Conservation (phyloP, 2,329 filamentous ascomycete species). For the Colletotrichum spaethianum region DNA sequence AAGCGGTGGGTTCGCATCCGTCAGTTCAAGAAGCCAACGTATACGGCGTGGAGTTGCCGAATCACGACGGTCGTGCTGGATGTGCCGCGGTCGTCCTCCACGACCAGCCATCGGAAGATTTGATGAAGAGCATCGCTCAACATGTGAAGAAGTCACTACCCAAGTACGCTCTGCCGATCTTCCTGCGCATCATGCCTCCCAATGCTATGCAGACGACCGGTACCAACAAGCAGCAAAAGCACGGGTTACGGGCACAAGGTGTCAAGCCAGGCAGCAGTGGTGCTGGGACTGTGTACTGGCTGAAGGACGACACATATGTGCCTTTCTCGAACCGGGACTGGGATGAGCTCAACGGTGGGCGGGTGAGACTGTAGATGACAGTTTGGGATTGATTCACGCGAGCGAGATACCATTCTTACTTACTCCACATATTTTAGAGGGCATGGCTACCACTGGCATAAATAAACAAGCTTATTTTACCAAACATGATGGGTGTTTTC, state of each 20-base stretch:
- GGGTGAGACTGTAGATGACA: constrained; percentile 74
- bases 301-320: constrained; percentile 76
- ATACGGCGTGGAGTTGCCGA: constrained; percentile 84
- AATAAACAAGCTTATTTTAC: background rate
- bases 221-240: constrained; percentile 92
- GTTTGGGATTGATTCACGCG: constrained; percentile 14
- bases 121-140: constrained; percentile 71
- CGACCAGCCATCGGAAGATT: constrained; percentile 55
- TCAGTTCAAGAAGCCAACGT: constrained; percentile 85
- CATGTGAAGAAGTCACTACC: constrained; percentile 75
- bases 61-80: constrained; percentile 87
- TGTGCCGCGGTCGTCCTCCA: constrained; percentile 80
- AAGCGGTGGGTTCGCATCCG: constrained; percentile 77
- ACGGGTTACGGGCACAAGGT: constrained; percentile 78
- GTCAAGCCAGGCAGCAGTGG: constrained; percentile 74
- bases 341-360: constrained; percentile 75
- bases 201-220: constrained; percentile 78
- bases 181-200: constrained; percentile 76
- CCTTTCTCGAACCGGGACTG: constrained; percentile 78
- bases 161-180: constrained; percentile 82
- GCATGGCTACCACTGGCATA: background rate
- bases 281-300: constrained; percentile 72
- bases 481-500: background rate
- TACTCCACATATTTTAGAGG: constrained; percentile 1
- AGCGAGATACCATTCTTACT: constrained; percentile 35